Evolutionary conservation across 2,329 filamentous ascomycete species (phyloP).

Genomic region (Fusarium haematococcum): DNA sequence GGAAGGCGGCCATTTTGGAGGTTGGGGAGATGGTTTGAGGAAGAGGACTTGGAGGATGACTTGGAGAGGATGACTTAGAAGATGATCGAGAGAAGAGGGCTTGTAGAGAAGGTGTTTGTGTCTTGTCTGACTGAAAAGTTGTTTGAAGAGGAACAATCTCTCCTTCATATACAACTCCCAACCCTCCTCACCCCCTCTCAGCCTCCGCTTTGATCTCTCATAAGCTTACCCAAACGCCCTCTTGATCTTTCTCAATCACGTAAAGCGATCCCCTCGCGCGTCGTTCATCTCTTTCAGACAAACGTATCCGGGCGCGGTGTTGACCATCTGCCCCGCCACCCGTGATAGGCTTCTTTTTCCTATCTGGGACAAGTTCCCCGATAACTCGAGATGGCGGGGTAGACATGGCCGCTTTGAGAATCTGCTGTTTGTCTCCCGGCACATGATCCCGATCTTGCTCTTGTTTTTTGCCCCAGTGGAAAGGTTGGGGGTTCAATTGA

Average conservation of each 20-base stretch:
- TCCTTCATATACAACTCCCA: constrained; percentile 26
- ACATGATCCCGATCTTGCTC: neutral
- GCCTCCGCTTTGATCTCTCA: neutral
- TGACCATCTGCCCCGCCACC: neutral
- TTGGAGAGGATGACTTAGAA: neutral
- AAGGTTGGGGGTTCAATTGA: neutral
- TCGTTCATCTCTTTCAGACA: constrained; percentile 27
- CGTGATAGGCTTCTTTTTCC: constrained; percentile 33
- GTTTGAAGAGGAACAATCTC: neutral
- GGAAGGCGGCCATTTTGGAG: constrained; percentile 55
- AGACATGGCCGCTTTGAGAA: constrained; percentile 29
- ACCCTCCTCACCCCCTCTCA: neutral
- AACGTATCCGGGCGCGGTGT: neutral
- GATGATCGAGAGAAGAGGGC: neutral
- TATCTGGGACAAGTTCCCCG: constrained; percentile 34
- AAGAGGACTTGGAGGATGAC: neutral
- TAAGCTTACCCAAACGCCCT: neutral
- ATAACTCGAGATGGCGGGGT: constrained; percentile 10
- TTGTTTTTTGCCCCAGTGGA: neutral
- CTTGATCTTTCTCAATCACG: neutral
- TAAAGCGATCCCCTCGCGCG: neutral
- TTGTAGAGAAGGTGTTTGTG: neutral
- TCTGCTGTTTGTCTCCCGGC: constrained; percentile 10
- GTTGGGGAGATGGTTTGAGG: neutral
- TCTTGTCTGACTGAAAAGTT: neutral